These are phyloP conservation scores for Russula sp. DNA, from an alignment of 768 basidiomycete species.

Conservation along the genomic window DNA sequence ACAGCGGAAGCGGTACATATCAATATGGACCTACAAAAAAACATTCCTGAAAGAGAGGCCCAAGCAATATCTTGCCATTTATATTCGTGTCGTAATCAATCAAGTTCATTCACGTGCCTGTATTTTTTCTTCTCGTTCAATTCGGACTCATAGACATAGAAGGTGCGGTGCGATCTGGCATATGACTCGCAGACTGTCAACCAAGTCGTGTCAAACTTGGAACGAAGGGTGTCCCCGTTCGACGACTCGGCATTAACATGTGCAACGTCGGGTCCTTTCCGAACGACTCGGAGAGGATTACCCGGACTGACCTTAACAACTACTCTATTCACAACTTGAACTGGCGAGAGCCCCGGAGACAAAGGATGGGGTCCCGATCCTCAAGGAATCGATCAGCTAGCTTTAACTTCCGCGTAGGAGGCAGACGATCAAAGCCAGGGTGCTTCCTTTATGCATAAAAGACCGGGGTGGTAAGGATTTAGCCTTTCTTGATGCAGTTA, in stretches of 20 bases:
- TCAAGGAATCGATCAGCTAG: background rate
- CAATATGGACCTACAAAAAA: slow-evolving; percentile 13
- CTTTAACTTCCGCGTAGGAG: background rate
- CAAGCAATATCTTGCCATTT: slow-evolving; percentile 1
- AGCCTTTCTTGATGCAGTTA: slow-evolving; percentile 12
- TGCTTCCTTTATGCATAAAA: slow-evolving; percentile 15
- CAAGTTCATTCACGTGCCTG: slow-evolving; percentile 1
- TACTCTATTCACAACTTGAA: background rate
- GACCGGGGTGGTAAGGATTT: slow-evolving; percentile 8
- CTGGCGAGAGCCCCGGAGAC: background rate
- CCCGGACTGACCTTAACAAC: background rate
- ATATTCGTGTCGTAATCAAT: background rate
- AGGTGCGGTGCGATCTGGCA: slow-evolving; percentile 5
- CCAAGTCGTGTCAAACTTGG: slow-evolving; percentile 6
- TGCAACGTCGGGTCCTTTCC: slow-evolving; percentile 16
- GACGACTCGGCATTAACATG: background rate
- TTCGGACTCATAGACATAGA: slow-evolving; percentile 3
- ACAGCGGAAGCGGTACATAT: background rate
- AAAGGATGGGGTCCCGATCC: background rate
- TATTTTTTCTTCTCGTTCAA: background rate
- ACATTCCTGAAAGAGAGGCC: background rate
- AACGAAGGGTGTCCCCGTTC: background rate
- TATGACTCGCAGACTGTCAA: slow-evolving; percentile 18
- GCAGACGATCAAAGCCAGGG: slow-evolving; percentile 10
- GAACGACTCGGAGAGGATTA: background rate